Percentiles rank a stretch among this genome's conserved stretches.
Conservation (phyloP, 2,329 filamentous ascomycete species). For the Raffaelea ambrosiae region DNA sequence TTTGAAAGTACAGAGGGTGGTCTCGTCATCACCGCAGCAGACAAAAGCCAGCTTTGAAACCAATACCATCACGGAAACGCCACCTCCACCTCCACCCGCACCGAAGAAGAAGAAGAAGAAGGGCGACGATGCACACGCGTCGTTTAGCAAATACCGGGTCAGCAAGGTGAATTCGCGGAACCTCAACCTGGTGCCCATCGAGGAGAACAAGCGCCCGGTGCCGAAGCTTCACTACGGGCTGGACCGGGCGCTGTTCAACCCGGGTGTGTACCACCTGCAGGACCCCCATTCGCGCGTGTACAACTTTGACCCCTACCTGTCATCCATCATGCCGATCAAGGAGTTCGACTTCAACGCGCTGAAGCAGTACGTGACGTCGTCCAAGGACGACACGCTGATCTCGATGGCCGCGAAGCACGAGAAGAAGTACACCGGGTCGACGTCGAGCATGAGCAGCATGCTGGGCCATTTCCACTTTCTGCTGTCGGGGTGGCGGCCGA, state of each 20-base stretch:
- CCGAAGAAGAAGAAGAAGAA: too few relatives aligned
- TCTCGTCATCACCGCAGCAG: too few relatives aligned
- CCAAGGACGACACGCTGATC: constrained; percentile 67
- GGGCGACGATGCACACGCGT: not conserved
- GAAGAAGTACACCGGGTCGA: constrained; percentile 87
- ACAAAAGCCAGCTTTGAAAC: too few relatives aligned
- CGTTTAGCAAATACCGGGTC: constrained; percentile 10
- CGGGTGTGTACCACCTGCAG: constrained; percentile 84
- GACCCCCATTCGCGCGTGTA: constrained; percentile 80
- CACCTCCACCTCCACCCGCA: too few relatives aligned
- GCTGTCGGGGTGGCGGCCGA: constrained; percentile 70
- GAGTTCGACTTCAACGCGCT: constrained; percentile 90
- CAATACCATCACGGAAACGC: too few relatives aligned
- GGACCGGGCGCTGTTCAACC: constrained; percentile 90
- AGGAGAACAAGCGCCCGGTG: constrained; percentile 27
- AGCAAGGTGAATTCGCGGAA: constrained; percentile 16
- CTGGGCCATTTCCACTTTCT: constrained; percentile 90
- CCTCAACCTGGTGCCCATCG: constrained; percentile 23
- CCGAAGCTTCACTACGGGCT: constrained; percentile 65
- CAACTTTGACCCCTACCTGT: constrained; percentile 94
- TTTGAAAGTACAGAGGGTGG: too few relatives aligned
- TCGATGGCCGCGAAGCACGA: constrained; percentile 54
- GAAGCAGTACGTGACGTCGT: constrained; percentile 84
- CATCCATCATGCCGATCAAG: constrained; percentile 82
- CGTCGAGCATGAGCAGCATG: constrained; percentile 88